Base-by-base conservation (phyloP, 306 rosid species). In the Dryas alaskensis region DNA sequence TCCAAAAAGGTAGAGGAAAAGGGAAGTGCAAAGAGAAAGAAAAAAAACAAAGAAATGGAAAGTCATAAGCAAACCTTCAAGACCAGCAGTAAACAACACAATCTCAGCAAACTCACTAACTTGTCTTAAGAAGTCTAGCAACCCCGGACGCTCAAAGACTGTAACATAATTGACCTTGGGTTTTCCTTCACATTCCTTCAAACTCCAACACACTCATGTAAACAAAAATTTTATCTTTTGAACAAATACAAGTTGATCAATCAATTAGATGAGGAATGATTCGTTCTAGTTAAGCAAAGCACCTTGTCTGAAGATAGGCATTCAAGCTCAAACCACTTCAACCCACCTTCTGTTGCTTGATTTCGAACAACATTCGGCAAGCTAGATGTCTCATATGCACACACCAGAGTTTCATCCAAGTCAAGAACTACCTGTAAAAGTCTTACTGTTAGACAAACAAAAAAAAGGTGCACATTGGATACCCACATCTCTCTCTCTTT, bases 71-170 rank as follows among this genome's bases (percentile, higher is more conserved):
- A 62, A 73, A 90, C 99, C 99, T 92, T 94, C 97, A 78, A 94
- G 96, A 75, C 99, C 99, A 73, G 99, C 99, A 49, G 99, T 94
- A 75, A 94, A 94, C 70, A 94, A 90, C 66, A 94, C 93, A 83
- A 94, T 79, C 75, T 94, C 89, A 8, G 97, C 96, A 76, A 94
- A 94, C 73, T 83, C 84, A 74, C 94, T 75, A 60, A 92, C 89
- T 78, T 83, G 86, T 51, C 69, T 85, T 59, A 94, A 84, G 89
- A 94, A 94, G 72, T 92, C 95, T 39, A 81, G 88, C 92, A 94
- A 70, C 53, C 99, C 99, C 1, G 99, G 99, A 60, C 99, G 97
- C 83, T 94, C 99, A 77, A 92, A 94, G 51, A 91, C 99, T 2
- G 99, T 94, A 52, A 94, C 95, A 44, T 88, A 90, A 81, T 88